Percentiles rank a stretch among this genome's conserved stretches.
Conservation (phyloP, 768 basidiomycete genomes). For the Candolleomyces eurysporus region DNA sequence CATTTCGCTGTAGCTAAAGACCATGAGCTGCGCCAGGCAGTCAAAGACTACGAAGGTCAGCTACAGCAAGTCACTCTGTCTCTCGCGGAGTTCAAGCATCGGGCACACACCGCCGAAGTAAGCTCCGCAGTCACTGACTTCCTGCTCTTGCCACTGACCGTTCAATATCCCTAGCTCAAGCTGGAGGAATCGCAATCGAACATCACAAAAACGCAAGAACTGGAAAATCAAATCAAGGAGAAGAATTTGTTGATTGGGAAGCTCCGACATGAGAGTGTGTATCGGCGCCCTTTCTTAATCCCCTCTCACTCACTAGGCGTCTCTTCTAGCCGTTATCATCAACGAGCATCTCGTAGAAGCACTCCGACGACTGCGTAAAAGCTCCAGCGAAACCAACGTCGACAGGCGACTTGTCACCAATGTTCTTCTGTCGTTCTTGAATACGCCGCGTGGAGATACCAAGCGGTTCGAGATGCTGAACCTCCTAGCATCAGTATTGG, state of each 20-base stretch:
- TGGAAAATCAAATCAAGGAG: constrained; percentile 93
- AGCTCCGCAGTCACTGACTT: constrained; percentile 11
- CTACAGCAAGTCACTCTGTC: constrained; percentile 67
- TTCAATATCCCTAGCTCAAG: constrained; percentile 49
- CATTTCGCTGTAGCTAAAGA: constrained; percentile 68
- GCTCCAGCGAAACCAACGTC: constrained; percentile 86
- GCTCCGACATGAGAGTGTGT: constrained; percentile 86
- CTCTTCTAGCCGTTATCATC: constrained; percentile 77
- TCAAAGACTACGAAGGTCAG: constrained; percentile 78
- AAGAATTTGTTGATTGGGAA: constrained; percentile 95
- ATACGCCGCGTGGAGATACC: constrained; percentile 85
- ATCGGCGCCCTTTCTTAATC: not conserved
- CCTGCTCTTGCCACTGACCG: constrained; percentile 2
- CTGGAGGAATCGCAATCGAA: constrained; percentile 72
- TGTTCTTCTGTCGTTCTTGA: constrained; percentile 85
- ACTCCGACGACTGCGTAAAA: constrained; percentile 87
- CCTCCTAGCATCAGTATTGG: constrained; percentile 84
- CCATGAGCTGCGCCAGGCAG: constrained; percentile 81
- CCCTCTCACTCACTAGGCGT: constrained; percentile 1
- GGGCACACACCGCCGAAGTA: constrained; percentile 87
- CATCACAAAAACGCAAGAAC: constrained; percentile 60
- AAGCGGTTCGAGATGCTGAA: constrained; percentile 97
- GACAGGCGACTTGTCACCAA: constrained; percentile 94
- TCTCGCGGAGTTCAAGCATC: constrained; percentile 87
- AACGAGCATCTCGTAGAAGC: constrained; percentile 99